phyloP scores from a whole-genome alignment of 352 stramenopile species.

The Lagenidium giganteum region DNA sequence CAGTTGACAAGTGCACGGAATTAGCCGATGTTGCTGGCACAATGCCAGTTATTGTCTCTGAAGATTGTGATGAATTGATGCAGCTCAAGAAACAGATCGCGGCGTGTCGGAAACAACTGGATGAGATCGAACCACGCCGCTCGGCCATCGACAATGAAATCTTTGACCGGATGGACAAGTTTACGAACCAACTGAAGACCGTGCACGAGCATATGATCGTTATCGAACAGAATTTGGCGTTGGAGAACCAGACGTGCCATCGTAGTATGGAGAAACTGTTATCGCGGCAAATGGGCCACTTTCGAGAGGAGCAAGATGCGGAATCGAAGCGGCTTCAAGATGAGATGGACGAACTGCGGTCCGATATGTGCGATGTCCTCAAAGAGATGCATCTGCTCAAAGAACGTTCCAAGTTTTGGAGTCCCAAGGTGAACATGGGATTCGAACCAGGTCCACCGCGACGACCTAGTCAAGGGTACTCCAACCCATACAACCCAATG shows the following conservation, averaged over 20 bases:
- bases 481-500: too few relatives aligned
- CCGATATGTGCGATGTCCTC: constrained; percentile 55
- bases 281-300: constrained; percentile 35
- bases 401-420: constrained; percentile 64
- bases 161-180: constrained; percentile 31
- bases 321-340: constrained; percentile 46
- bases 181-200: constrained; percentile 36
- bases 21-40: constrained; percentile 3
- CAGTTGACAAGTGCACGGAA: constrained; percentile 3
- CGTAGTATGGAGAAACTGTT: constrained; percentile 46
- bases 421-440: too few relatives aligned
- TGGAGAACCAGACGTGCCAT: constrained; percentile 43
- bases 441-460: too few relatives aligned
- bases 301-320: constrained; percentile 42
- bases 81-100: constrained; percentile 12
- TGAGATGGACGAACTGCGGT: constrained; percentile 61
- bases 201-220: constrained; percentile 46
- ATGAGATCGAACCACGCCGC: constrained; percentile 6
- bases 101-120: constrained; percentile 9
- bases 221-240: constrained; percentile 39
- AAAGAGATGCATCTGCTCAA: constrained; percentile 68
- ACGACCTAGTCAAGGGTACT: too few relatives aligned
- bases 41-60: too few relatives aligned
- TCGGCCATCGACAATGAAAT: constrained; percentile 8
- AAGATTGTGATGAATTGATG: constrained; percentile 12